phyloP scores from a whole-genome alignment of 352 stramenopile genomes.

The Pythium brachiatum region DNA sequence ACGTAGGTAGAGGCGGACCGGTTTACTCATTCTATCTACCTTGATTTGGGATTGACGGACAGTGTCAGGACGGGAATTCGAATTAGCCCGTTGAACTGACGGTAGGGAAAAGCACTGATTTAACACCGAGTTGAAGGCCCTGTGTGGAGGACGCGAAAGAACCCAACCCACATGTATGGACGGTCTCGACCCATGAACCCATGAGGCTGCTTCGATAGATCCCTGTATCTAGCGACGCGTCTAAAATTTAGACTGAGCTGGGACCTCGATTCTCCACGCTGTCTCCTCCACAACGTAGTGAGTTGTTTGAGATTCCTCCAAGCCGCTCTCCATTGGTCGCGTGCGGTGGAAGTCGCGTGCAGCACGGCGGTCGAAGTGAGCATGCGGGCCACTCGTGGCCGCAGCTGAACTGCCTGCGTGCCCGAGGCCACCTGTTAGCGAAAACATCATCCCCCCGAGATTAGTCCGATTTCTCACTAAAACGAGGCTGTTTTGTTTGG shows the following conservation, averaged over 20 bases:
- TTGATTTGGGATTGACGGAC: not conserved
- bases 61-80: not conserved
- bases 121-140: not conserved
- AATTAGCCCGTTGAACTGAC: not conserved
- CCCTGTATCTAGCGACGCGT: too few species aligned
- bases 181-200: not conserved
- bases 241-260: too few species aligned
- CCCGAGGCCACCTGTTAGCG: conserved; percentile 7
- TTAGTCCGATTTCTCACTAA: not conserved
- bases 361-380: not conserved
- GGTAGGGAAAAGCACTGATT: not conserved
- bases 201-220: too few species aligned
- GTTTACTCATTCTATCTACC: not conserved
- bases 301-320: too few species aligned
- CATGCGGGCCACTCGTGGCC: conserved; percentile 13
- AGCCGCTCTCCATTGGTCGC: too few species aligned
- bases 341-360: not conserved
- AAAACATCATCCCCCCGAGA: not conserved
- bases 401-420: conserved; percentile 24
- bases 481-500: not conserved
- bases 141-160: not conserved
- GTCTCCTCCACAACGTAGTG: too few species aligned
- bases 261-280: too few species aligned
- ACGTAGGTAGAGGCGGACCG: not conserved
- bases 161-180: not conserved